Evolutionary conservation across 2,329 filamentous ascomycete genomes (phyloP).

Genomic region (Chaetomium olivaceum): DNA sequence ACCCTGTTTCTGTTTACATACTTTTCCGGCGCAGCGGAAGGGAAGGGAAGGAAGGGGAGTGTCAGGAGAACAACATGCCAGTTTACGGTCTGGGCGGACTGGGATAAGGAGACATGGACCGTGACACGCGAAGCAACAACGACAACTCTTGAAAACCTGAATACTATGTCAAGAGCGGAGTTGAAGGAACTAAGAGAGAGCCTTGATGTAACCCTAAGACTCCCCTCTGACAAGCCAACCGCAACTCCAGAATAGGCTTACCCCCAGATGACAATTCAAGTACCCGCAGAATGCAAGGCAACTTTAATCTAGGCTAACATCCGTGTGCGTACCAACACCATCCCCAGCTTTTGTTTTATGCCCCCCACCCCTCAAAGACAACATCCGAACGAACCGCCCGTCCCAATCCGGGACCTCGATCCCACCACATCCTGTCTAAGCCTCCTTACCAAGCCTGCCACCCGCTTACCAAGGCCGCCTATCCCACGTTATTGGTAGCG

Average conservation of each 20-base stretch:
- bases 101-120: not conserved
- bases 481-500: not conserved
- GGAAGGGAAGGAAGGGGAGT: not conserved
- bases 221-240: not conserved
- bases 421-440: conserved; percentile 13
- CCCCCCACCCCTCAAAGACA: not conserved
- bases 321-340: not conserved
- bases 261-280: not conserved
- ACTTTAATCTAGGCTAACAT: not conserved
- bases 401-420: conserved; percentile 6
- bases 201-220: not conserved
- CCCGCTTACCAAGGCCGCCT: not conserved
- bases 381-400: not conserved
- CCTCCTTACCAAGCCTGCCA: conserved; percentile 7
- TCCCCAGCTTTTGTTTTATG: not conserved
- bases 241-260: not conserved
- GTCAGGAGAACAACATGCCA: not conserved
- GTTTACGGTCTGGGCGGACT: not conserved
- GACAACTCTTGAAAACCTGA: not conserved
- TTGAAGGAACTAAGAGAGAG: not conserved
- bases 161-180: not conserved
- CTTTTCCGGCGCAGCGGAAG: not conserved
- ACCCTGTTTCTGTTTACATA: not conserved
- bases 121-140: not conserved
- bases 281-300: not conserved